Conservation (phyloP, 352 stramenopile species). For the Phytophthora podocarpi region DNA sequence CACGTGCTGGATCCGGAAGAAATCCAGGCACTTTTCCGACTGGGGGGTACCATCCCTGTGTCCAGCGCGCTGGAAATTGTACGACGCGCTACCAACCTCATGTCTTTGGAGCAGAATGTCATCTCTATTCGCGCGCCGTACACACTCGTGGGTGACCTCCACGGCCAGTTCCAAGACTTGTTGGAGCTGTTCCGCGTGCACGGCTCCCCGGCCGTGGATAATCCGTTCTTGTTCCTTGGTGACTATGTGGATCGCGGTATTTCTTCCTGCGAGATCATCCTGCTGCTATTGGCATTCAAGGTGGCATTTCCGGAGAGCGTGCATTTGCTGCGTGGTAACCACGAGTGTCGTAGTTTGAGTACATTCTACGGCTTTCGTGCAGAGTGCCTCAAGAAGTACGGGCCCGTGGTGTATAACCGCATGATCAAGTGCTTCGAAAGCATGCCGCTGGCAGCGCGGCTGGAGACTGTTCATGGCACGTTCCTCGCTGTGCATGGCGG, state of each 20-base stretch:
- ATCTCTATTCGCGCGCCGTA: constrained; percentile 50
- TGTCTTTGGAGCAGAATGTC: constrained; percentile 69
- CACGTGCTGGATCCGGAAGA: constrained; percentile 39
- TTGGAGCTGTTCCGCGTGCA: constrained; percentile 80
- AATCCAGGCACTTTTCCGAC: constrained; percentile 37
- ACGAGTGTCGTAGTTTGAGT: constrained; percentile 98
- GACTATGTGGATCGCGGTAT: constrained; percentile 93
- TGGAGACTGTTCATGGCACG: constrained; percentile 62
- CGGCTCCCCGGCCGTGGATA: constrained; percentile 51
- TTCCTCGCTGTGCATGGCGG: constrained; percentile 81
- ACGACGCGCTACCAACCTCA: constrained; percentile 57
- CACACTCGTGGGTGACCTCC: constrained; percentile 88
- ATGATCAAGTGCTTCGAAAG: constrained; percentile 86
- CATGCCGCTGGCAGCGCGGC: constrained; percentile 71
- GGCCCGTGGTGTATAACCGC: constrained; percentile 77
- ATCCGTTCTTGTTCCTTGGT: constrained; percentile 98
- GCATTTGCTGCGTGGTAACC: constrained; percentile 98
- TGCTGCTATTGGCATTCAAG: constrained; percentile 97
- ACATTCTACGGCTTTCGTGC: constrained; percentile 99
- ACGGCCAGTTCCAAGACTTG: constrained; percentile 99
- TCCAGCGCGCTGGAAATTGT: constrained; percentile 62
- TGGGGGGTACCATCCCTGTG: constrained; percentile 50
- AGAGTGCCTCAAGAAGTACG: constrained; percentile 93
- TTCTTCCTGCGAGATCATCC: constrained; percentile 97
- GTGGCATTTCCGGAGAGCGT: constrained; percentile 99